Evolutionary conservation across 2,329 filamentous ascomycete species (phyloP).

Genomic region (Fusarium sublunatum): DNA sequence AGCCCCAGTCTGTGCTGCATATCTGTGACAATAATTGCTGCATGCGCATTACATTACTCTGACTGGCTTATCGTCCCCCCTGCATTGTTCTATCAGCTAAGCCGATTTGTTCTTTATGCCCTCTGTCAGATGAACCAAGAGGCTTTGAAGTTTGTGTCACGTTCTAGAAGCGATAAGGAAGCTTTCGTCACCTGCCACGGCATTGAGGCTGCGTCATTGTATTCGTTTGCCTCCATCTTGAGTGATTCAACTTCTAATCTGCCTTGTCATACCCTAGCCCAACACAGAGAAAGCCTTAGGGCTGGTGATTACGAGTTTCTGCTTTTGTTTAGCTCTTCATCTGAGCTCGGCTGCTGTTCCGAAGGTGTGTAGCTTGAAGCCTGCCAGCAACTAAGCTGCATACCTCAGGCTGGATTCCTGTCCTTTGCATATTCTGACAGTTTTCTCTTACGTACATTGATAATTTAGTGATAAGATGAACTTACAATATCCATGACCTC

Average conservation of each 20-base stretch:
- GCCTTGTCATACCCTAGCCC: not conserved
- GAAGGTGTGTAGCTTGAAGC: not conserved
- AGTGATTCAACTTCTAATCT: not conserved
- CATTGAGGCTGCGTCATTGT: not conserved
- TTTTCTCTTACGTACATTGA: conserved; percentile 2
- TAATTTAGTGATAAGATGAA: not conserved
- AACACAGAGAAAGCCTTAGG: conserved; percentile 14
- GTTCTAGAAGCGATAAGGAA: conserved; percentile 20
- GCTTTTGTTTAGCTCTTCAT: not conserved
- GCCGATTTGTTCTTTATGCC: not conserved
- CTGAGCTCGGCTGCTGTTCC: not conserved
- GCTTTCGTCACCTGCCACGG: not conserved
- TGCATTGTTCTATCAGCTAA: not conserved
- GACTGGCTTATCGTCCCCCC: not conserved
- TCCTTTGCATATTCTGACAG: not conserved
- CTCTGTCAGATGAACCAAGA: conserved; percentile 1
- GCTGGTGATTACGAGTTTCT: not conserved
- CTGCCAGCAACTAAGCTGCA: not conserved
- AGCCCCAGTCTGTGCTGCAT: conserved; percentile 2
- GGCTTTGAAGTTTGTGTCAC: conserved; percentile 6
- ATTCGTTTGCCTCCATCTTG: not conserved
- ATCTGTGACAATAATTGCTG: not conserved
- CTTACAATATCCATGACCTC: not conserved
- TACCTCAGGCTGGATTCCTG: not conserved
- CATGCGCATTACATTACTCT: not conserved